Evolutionary conservation across 2,329 filamentous ascomycete genomes (phyloP), one percentile per base, ranked within the genome.

Genomic region (Pseudocercospora macadamiae): DNA sequence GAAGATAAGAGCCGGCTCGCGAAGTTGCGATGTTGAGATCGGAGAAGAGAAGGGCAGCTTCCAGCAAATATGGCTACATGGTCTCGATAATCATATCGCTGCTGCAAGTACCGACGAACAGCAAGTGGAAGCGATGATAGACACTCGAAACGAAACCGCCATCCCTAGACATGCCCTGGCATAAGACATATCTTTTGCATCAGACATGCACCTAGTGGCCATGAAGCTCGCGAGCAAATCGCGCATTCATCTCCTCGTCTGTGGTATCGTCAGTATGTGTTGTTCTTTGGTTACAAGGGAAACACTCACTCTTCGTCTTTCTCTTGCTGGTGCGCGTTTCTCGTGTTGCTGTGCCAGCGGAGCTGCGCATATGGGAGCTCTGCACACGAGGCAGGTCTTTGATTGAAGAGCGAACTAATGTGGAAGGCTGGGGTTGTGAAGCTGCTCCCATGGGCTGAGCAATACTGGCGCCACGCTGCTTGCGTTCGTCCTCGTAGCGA

Each of bases 191-290:
- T 14, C 42, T 26, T 48, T 26, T 48, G 53, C 30, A 21, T 4
- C 30, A 55, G 48, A 60, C 30, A 44, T 51, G 3, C 44, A 30
- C 45, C 25, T 42, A 47, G 16, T 44, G 28, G 19, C 26, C 47
- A 39, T n/a, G 32, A 19, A 71, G 64, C 63, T 71, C 69, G 19
- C 65, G 66, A 8, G 57, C 39, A 52, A 71, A 71, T 25, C 66
- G 64, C 16, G 56, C 63, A 36, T 51, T 62, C 45, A 65, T 63
- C 57, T 66, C 52, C 37, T 66, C 58, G 28, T 51, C 66, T 68
- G 51, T 12, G 26, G 8, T 23, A 45, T 16, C 36, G 48, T 60
- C 23, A 62, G 51, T 51, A 51, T n/a, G n/a, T n/a, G n/a, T n/a
- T n/a, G n/a, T n/a, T n/a, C n/a, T n/a, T n/a, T n/a, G n/a, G n/a